Evolutionary conservation across 225 moss, liverwort and hornwort genomes (phyloP).

Genomic region (Anthoceros angustus): DNA sequence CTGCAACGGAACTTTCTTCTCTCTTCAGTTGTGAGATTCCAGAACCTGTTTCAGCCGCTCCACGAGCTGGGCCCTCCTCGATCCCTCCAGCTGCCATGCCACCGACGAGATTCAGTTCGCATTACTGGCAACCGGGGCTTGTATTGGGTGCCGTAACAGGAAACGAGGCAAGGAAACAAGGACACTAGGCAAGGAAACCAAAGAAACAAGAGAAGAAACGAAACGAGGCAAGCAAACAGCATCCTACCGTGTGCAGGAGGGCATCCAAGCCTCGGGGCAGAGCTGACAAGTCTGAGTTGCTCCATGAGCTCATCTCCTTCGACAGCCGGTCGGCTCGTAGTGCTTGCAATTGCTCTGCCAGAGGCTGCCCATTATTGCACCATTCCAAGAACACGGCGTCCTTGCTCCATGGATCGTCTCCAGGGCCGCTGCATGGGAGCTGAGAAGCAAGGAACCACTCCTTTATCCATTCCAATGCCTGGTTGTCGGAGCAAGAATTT

Average conservation of each 20-base stretch:
- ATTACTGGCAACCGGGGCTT: too few relatives aligned
- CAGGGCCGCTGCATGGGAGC: neutral
- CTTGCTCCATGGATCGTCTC: constrained; percentile 39
- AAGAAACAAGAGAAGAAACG: too few relatives aligned
- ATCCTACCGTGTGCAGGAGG: constrained; percentile 50
- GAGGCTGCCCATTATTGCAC: constrained; percentile 25
- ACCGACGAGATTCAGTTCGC: too few relatives aligned
- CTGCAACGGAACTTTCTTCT: too few relatives aligned
- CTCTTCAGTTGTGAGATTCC: too few relatives aligned
- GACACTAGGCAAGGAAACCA: too few relatives aligned
- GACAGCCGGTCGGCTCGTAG: constrained; percentile 39
- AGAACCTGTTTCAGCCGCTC: too few relatives aligned
- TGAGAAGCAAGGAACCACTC: constrained; percentile 23
- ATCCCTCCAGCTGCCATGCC: too few relatives aligned
- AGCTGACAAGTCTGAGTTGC: constrained; percentile 44
- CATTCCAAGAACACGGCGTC: constrained; percentile 46
- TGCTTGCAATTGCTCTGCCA: constrained; percentile 35
- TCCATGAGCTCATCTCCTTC: constrained; percentile 40
- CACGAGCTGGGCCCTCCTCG: too few relatives aligned
- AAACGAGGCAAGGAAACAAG: too few relatives aligned
- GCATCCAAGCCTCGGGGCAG: constrained; percentile 56
- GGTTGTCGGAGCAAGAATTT: constrained; percentile 27
- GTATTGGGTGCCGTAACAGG: too few relatives aligned
- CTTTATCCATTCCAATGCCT: constrained; percentile 40
- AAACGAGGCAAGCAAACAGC: neutral